These are phyloP conservation scores for Aspergillus bridgeri DNA, from an alignment of 495 filamentous ascomycete species.

Conservation along the genomic window DNA sequence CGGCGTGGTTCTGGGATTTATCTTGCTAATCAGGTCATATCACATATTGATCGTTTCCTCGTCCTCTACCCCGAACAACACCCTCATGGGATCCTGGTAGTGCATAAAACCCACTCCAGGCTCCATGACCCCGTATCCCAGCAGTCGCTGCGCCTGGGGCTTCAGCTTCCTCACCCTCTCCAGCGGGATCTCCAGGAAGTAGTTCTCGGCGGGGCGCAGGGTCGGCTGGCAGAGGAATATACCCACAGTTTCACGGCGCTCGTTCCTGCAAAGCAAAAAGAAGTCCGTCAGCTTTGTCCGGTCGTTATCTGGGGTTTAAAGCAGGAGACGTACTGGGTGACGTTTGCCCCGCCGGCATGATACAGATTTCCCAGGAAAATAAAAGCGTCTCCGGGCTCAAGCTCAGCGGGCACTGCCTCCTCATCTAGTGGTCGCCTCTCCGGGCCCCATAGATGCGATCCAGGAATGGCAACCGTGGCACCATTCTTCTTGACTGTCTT, in stretches of 20 bases:
- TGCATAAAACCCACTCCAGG: constrained; percentile 20
- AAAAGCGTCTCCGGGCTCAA: constrained; percentile 30
- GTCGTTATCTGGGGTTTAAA: not conserved
- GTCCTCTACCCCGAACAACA: constrained; percentile 21
- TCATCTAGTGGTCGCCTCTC: constrained; percentile 22
- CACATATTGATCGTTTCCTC: constrained; percentile 21
- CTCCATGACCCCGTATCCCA: constrained; percentile 24
- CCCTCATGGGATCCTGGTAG: constrained; percentile 21
- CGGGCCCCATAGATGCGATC: constrained; percentile 36
- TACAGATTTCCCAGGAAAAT: constrained; percentile 30
- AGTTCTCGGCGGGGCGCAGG: constrained; percentile 34
- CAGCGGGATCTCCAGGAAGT: constrained; percentile 33
- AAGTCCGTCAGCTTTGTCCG: not conserved
- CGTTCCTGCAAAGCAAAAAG: constrained; percentile 6
- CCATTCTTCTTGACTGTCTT: constrained; percentile 40
- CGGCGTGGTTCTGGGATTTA: not conserved
- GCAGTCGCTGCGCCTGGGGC: constrained; percentile 21
- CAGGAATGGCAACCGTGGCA: constrained; percentile 44
- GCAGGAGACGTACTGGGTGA: constrained; percentile 12
- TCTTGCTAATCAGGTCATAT: not conserved
- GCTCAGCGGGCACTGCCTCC: constrained; percentile 24
- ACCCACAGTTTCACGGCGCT: constrained; percentile 25
- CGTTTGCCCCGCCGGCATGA: constrained; percentile 35
- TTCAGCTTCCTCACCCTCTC: constrained; percentile 28
- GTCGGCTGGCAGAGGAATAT: constrained; percentile 32